Percentiles rank a stretch among this genome's conserved stretches.
These are phyloP conservation scores for Cymbidium sinense DNA, from an alignment of 106 monocot genomes.

Conservation along the genomic window DNA sequence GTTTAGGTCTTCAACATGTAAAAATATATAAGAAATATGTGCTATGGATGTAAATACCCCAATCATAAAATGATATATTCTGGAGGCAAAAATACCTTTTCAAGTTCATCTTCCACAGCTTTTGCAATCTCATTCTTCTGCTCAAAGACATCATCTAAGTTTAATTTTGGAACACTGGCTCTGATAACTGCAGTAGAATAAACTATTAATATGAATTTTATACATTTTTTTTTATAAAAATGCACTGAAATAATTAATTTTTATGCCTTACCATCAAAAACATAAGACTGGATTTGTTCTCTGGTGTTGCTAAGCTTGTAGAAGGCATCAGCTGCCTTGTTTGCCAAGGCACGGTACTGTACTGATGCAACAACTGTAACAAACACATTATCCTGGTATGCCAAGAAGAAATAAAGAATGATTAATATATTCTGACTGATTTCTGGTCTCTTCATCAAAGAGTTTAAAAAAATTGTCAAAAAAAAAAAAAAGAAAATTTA, in stretches of 20 bases:
- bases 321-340: slow-evolving; percentile 78
- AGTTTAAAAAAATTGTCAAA: too few species aligned
- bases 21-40: too few species aligned
- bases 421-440: too few species aligned
- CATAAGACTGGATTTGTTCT: slow-evolving; percentile 87
- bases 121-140: slow-evolving; percentile 60
- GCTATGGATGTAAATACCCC: too few species aligned
- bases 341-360: slow-evolving; percentile 78
- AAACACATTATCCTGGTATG: slow-evolving; percentile 82
- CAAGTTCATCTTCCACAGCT: slow-evolving; percentile 46
- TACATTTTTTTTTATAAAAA: not conserved
- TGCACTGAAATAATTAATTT: not conserved
- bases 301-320: slow-evolving; percentile 82
- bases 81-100: slow-evolving; percentile 22
- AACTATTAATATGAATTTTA: not conserved
- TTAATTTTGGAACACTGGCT: slow-evolving; percentile 45
- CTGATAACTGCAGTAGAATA: slow-evolving; percentile 30
- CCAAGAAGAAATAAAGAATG: slow-evolving; percentile 1
- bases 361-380: slow-evolving; percentile 93
- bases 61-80: not conserved
- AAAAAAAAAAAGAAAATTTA: too few species aligned
- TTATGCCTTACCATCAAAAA: slow-evolving; percentile 69
- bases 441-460: too few species aligned
- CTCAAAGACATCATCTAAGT: slow-evolving; percentile 38
- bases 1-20: too few species aligned